Evolutionary conservation across 202 grass and related monocot species (phyloP).

Genomic region (Eragrostis tef): DNA sequence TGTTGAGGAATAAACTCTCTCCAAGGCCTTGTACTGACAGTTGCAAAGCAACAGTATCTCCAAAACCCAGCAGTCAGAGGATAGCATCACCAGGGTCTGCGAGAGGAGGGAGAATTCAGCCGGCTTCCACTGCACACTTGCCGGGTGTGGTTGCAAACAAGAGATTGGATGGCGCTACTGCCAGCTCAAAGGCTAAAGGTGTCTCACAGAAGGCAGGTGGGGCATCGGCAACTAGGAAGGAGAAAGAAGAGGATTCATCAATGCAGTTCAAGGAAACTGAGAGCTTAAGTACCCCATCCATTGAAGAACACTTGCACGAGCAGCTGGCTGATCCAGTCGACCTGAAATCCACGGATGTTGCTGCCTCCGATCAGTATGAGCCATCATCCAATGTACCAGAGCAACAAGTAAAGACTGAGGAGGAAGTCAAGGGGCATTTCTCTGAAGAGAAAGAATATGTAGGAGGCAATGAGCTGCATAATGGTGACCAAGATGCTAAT

Average conservation of each 20-base stretch:
- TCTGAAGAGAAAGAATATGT: constrained; percentile 29
- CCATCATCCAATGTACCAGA: constrained; percentile 33
- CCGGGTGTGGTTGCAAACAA: constrained; percentile 6
- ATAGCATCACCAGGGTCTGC: neutral
- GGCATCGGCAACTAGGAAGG: constrained; percentile 32
- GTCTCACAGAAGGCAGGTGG: constrained; percentile 48
- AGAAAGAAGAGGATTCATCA: constrained; percentile 45
- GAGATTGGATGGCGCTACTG: constrained; percentile 37
- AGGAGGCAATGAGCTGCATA: constrained; percentile 19
- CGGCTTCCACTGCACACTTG: neutral
- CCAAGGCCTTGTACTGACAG: constrained; percentile 35
- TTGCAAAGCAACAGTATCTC: constrained; percentile 36
- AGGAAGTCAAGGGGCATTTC: constrained; percentile 24
- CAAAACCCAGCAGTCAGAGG: constrained; percentile 35
- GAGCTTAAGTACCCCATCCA: constrained; percentile 43
- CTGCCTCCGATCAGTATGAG: neutral
- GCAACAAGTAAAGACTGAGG: constrained; percentile 39
- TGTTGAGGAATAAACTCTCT: constrained; percentile 49
- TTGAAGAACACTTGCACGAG: constrained; percentile 57
- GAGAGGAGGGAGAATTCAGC: constrained; percentile 43
- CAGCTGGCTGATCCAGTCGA: constrained; percentile 49
- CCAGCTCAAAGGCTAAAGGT: constrained; percentile 47
- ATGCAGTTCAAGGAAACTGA: constrained; percentile 53
- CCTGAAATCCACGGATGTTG: constrained; percentile 37
- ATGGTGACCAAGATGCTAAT: constrained; percentile 34